These are phyloP conservation scores for Neonectria hederae DNA, from an alignment of 2,329 filamentous ascomycete species.

Conservation along the genomic window DNA sequence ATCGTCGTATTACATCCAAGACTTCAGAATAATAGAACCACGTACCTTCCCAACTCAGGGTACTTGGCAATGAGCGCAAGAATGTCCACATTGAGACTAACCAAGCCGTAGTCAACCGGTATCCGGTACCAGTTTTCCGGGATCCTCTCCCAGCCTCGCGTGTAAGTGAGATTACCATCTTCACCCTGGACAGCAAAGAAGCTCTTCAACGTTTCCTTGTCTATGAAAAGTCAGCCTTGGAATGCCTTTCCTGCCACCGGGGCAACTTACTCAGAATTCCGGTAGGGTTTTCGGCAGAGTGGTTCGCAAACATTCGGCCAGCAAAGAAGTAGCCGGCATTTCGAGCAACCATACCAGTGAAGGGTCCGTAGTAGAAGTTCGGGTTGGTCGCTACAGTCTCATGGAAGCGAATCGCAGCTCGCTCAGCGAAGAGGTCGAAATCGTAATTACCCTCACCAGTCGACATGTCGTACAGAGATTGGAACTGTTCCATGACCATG, in stretches of 20 bases:
- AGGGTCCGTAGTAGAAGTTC: constrained; percentile 62
- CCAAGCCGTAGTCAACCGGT: constrained; percentile 55
- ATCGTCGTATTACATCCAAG: no score
- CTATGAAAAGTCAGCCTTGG: not conserved
- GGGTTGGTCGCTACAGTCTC: constrained; percentile 60
- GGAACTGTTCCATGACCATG: constrained; percentile 60
- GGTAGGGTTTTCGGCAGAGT: constrained; percentile 51
- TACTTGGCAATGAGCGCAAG: constrained; percentile 48
- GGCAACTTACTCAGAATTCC: constrained; percentile 37
- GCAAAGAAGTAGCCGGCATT: constrained; percentile 59
- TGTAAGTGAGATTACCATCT: constrained; percentile 52
- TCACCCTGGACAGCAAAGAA: constrained; percentile 57
- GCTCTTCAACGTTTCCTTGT: constrained; percentile 52
- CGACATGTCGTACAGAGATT: constrained; percentile 23
- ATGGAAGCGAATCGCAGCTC: constrained; percentile 50
- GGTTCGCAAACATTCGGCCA: constrained; percentile 54
- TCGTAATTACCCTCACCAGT: constrained; percentile 31
- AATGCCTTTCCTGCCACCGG: not conserved
- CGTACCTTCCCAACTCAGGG: constrained; percentile 45
- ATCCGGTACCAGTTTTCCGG: constrained; percentile 60
- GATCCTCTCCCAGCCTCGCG: constrained; percentile 58
- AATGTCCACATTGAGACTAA: constrained; percentile 51
- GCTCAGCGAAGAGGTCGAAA: constrained; percentile 52
- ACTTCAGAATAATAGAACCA: not conserved
- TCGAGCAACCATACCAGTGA: constrained; percentile 56